Conservation (phyloP, 352 stramenopile genomes). For the Pythium rishiriense region DNA sequence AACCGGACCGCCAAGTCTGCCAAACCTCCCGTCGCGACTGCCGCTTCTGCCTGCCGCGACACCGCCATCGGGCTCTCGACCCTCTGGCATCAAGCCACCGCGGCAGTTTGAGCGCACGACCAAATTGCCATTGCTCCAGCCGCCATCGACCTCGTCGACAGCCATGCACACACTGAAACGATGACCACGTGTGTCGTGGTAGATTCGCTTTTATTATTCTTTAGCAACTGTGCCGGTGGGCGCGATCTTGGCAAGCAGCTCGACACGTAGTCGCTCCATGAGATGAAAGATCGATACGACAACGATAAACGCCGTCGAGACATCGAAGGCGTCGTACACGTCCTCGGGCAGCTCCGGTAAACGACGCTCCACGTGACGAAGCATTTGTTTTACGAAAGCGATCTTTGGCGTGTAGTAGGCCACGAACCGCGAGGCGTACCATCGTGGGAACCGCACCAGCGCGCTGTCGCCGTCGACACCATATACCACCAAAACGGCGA, state of each 20-base stretch:
- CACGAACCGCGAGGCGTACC: conserved; percentile 34
- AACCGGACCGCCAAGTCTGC: background rate
- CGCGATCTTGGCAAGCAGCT: conserved; percentile 1
- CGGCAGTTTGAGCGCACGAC: conserved; percentile 23
- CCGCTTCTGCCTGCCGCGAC: background rate
- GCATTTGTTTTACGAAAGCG: background rate
- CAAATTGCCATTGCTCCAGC: conserved; percentile 15
- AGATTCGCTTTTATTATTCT: background rate
- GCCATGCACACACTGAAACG: conserved; percentile 1
- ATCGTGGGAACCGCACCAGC: conserved; percentile 17
- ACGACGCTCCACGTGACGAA: conserved; percentile 17
- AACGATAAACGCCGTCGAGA: conserved; percentile 34
- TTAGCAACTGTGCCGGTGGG: background rate
- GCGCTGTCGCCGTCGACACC: background rate
- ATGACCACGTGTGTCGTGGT: background rate
- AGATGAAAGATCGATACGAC: conserved; percentile 37
- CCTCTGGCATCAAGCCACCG: conserved; percentile 27
- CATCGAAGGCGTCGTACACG: conserved; percentile 34
- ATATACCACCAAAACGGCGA: background rate
- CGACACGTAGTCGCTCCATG: conserved; percentile 27
- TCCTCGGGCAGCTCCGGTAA: conserved; percentile 32
- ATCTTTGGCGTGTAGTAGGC: conserved; percentile 39
- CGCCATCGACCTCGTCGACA: background rate
- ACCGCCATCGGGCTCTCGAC: background rate
- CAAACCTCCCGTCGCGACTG: background rate